Evolutionary conservation across 768 basidiomycete genomes (phyloP).

Genomic region (Asterophora parasitica): DNA sequence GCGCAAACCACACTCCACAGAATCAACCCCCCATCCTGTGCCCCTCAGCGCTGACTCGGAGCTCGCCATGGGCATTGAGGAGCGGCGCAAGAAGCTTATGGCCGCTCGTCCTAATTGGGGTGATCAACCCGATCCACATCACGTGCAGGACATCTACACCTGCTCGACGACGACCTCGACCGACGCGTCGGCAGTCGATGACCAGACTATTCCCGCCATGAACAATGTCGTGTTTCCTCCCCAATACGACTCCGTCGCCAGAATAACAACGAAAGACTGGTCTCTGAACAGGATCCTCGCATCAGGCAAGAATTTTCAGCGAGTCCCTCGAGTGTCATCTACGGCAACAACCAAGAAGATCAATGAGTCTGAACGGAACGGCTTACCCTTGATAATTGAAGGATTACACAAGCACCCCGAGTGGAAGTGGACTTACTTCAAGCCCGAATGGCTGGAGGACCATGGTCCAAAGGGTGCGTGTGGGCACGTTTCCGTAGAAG

Average conservation of each 20-base stretch:
- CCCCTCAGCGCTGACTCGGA: neutral
- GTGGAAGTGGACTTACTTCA: conserved; percentile 58
- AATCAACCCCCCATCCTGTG: no score
- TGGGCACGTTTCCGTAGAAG: neutral
- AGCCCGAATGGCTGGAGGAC: conserved; percentile 45
- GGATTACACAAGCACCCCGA: conserved; percentile 47
- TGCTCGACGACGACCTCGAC: neutral
- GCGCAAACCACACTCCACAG: no score
- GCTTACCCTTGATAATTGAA: conserved; percentile 60
- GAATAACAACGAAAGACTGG: conserved; percentile 38
- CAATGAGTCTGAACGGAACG: conserved; percentile 40
- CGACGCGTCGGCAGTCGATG: conserved; percentile 5
- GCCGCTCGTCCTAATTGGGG: conserved; percentile 14
- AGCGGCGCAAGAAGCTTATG: conserved; percentile 19
- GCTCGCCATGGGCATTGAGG: conserved; percentile 17
- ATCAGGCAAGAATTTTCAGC: conserved; percentile 20
- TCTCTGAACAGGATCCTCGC: conserved; percentile 27
- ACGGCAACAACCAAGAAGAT: conserved; percentile 32
- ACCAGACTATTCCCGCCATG: conserved; percentile 6
- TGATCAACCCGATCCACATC: conserved; percentile 12
- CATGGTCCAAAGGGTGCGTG: conserved; percentile 26
- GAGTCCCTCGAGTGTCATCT: conserved; percentile 32
- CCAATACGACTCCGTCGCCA: neutral
- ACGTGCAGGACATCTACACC: conserved; percentile 16
- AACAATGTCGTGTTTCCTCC: conserved; percentile 1